Evolutionary conservation across 305 asterid species (phyloP), one percentile per base, ranked within the genome.

Genomic region (Rubia peregrina): DNA sequence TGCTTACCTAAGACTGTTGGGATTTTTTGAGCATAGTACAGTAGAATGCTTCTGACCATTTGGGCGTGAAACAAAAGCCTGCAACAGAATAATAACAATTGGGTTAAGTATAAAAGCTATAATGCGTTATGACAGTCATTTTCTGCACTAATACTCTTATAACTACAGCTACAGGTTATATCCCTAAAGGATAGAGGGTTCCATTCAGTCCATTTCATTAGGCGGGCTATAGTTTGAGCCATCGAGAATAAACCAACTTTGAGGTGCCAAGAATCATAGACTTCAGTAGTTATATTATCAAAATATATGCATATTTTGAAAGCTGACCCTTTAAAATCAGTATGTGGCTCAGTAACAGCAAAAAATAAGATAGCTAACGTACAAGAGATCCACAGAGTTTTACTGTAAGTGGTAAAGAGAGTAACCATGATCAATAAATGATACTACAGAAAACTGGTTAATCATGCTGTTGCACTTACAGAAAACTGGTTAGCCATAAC

Each of bases 401-500:
- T 53, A 53, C 59, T 17, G 0, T 53, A 21, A 13, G 42, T 40
- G 56, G 43, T 12, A 38, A 7, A 38, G 38, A 56, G 7, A 19
- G 46, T n/a, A 19, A 11, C 38, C 40, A 7, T 69, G 65, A 38
- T 3, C 51, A 69, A 19, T 7, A 26, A 12, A 11, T 11, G 11
- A 38, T 40, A 5, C 33, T 55, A 33, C 38, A 33, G 38, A 33
- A 33, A 33, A 33, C 38, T 33, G 38, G 10, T 48, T 2, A 17
- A 56, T 60, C 59, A 42, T 68, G 71, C 74, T 73, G 68, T 57
- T 61, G 75, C 75, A 85, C 97, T 86, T 88, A 94, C 99, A 71
- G 99, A 94, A 83, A 94, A 94, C 71, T 94, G 99, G 84, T 94
- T 81, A 73, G 95, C 91, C 70, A 88, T 68, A 76, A 94, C 84